phyloP scores from a whole-genome alignment of 257 asterid genomes.

The Rhazya stricta region DNA sequence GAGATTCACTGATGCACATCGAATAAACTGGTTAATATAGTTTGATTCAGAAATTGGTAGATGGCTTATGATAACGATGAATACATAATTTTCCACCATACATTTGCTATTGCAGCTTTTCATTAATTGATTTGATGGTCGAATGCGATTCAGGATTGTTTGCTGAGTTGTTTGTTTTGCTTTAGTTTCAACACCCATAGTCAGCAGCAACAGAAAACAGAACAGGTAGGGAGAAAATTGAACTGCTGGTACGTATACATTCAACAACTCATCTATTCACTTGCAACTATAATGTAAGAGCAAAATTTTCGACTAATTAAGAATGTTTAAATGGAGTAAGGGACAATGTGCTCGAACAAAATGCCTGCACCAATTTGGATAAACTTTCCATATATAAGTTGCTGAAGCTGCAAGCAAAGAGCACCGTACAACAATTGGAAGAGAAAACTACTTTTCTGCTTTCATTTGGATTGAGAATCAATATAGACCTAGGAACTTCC shows the following conservation, averaged over 20 bases:
- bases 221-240: not conserved
- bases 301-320: not conserved
- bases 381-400: not conserved
- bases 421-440: conserved; percentile 8
- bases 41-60: too few species aligned
- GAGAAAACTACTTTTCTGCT: conserved; percentile 18
- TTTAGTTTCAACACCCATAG: too few species aligned
- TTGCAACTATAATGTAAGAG: not conserved
- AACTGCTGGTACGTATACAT: not conserved
- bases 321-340: not conserved
- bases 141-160: too few species aligned
- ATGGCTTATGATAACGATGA: too few species aligned
- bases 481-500: conserved; percentile 92
- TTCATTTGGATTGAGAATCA: conserved; percentile 27
- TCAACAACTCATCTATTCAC: not conserved
- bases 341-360: conserved; percentile 3
- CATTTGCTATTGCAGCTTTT: not conserved
- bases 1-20: too few species aligned
- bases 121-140: not conserved
- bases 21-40: too few species aligned
- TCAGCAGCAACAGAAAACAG: too few species aligned
- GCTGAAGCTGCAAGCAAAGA: conserved; percentile 7
- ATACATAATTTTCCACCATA: not conserved
- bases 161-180: too few species aligned
- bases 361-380: not conserved